A percentile compares a stretch with the other conserved stretches of the same genome.
These are phyloP conservation scores for Reutealis trisperma DNA, from an alignment of 345 rosid genomes.

Conservation along the genomic window DNA sequence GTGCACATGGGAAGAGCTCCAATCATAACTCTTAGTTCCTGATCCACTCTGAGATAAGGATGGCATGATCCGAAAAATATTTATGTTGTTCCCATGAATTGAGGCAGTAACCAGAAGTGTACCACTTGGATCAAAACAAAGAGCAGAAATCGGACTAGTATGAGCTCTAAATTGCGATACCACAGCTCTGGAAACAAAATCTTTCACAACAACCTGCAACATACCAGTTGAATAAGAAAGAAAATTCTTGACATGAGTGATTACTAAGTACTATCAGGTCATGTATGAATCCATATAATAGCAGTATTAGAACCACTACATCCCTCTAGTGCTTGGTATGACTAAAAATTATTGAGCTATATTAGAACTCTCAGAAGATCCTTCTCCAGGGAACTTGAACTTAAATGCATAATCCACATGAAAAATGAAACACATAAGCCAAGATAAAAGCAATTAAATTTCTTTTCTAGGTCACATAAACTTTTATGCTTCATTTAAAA, in stretches of 20 bases:
- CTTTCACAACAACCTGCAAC: constrained; percentile 91
- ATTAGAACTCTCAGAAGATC: constrained; percentile 4
- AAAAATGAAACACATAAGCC: constrained; percentile 13
- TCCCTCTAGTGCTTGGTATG: constrained; percentile 8
- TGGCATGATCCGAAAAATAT: constrained; percentile 88
- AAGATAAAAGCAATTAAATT: not conserved
- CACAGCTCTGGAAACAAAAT: constrained; percentile 78
- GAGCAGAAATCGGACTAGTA: constrained; percentile 90
- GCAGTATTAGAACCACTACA: not conserved
- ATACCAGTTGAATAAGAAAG: constrained; percentile 19
- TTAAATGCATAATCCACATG: constrained; percentile 9
- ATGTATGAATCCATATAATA: not conserved
- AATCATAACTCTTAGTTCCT: constrained; percentile 62
- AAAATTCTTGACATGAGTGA: not conserved
- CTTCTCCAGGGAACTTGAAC: constrained; percentile 5
- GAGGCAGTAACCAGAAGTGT: constrained; percentile 93
- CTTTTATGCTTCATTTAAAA: constrained; percentile 1
- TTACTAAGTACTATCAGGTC: not conserved
- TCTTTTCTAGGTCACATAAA: not conserved
- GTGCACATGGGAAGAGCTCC: constrained; percentile 93
- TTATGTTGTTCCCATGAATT: constrained; percentile 82
- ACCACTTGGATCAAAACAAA: constrained; percentile 95
- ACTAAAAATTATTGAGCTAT: constrained; percentile 3
- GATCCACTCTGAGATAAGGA: constrained; percentile 56
- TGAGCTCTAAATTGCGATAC: constrained; percentile 94